Percentiles rank a stretch among this genome's conserved stretches.
These are phyloP conservation scores for Acephala macrosclerotiorum DNA, from an alignment of 2,329 filamentous ascomycete genomes.

Conservation along the genomic window DNA sequence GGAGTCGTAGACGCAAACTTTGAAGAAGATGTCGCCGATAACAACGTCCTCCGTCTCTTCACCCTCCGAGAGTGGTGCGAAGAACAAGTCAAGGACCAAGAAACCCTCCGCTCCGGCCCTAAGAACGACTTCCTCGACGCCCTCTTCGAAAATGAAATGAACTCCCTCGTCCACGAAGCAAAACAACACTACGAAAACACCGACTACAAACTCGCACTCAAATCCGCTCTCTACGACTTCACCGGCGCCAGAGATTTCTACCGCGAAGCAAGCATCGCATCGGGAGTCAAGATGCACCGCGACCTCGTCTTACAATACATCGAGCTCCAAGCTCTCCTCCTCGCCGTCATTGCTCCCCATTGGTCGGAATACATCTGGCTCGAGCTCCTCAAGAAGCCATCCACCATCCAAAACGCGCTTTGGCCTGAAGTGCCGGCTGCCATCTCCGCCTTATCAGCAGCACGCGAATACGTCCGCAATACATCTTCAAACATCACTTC, in stretches of 20 bases:
- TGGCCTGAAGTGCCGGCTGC: slow-evolving; percentile 76
- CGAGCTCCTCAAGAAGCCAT: slow-evolving; percentile 81
- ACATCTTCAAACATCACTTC: slow-evolving; percentile 82
- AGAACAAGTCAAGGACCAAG: slow-evolving; percentile 76
- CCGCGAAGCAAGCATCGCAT: slow-evolving; percentile 79
- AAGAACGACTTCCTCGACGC: slow-evolving; percentile 83
- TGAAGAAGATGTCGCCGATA: slow-evolving; percentile 93
- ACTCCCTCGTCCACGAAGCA: slow-evolving; percentile 80
- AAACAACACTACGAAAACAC: slow-evolving; percentile 80
- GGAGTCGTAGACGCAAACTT: slow-evolving; percentile 97
- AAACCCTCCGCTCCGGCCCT: slow-evolving; percentile 76
- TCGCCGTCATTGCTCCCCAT: slow-evolving; percentile 88
- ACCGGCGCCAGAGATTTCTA: slow-evolving; percentile 89
- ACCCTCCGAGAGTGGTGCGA: slow-evolving; percentile 91
- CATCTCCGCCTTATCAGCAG: slow-evolving; percentile 74
- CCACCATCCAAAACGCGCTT: slow-evolving; percentile 79
- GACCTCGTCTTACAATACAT: slow-evolving; percentile 82
- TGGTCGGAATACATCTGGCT: slow-evolving; percentile 96
- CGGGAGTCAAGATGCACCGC: slow-evolving; percentile 85
- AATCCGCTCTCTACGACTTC: slow-evolving; percentile 89
- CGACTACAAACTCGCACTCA: slow-evolving; percentile 86
- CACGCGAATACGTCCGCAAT: slow-evolving; percentile 79
- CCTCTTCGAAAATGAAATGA: slow-evolving; percentile 94
- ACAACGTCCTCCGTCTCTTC: slow-evolving; percentile 85
- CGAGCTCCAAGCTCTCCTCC: slow-evolving; percentile 82